These are phyloP conservation scores for Physcomitrellopsis africana DNA, from an alignment of 225 moss, liverwort and hornwort species.

Conservation along the genomic window DNA sequence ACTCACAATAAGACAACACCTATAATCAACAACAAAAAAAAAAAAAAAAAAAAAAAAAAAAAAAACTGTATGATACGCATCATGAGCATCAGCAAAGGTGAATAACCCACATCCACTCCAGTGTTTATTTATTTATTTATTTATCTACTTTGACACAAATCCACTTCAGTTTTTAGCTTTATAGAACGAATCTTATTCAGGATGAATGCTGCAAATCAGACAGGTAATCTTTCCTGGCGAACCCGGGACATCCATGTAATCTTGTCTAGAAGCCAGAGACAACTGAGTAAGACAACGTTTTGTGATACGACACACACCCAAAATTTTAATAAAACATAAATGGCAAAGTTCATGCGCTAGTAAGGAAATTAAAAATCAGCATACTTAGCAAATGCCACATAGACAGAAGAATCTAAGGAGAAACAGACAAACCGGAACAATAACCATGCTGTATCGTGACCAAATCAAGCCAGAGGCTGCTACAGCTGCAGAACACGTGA, in stretches of 20 bases:
- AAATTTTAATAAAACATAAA: not conserved
- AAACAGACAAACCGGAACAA: constrained; percentile 59
- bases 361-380: not conserved
- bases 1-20: not conserved
- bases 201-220: not conserved
- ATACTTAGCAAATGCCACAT: not conserved
- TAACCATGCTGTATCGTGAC: constrained; percentile 75
- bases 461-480: constrained; percentile 69
- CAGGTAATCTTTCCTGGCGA: constrained; percentile 26
- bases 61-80: not conserved
- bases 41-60: not conserved
- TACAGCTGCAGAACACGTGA: constrained; percentile 44
- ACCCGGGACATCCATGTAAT: constrained; percentile 37
- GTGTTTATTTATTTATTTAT: too few species aligned
- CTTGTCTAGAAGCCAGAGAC: constrained; percentile 31
- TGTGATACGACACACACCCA: not conserved
- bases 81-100: too few species aligned
- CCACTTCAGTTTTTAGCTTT: not conserved
- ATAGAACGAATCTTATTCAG: not conserved
- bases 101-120: too few species aligned
- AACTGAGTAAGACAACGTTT: not conserved
- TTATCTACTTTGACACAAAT: too few species aligned
- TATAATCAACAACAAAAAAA: not conserved
- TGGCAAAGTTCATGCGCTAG: not conserved
- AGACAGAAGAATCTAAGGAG: not conserved